Base-by-base conservation (phyloP, 148 eudicot genomes). In the Silene conica region DNA sequence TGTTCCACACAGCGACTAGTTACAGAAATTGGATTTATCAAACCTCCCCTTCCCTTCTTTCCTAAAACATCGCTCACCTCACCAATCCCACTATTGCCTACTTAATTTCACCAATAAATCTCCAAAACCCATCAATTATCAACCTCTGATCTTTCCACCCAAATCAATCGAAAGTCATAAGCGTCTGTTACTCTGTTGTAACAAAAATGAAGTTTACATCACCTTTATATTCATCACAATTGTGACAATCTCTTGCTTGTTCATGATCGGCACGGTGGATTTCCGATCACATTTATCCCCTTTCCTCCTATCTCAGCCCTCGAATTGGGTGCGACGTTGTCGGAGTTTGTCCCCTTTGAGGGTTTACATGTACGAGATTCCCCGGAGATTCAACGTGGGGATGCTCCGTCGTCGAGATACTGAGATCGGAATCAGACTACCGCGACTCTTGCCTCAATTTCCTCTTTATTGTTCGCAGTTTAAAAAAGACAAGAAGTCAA, bases 351-450 rank as follows among this genome's bases (percentile, higher is more conserved):
- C 85, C 3, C 88, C 88, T 12, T 83, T 92, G 23, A 75, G 76
- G 70, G 97, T 92, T 5, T 92, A 79, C 80, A 89, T 92, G 97
- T 92, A 92, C 73, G 94, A 92, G 60, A 80, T 92, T 16, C 94
- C 92, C 16, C 74, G 76, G 31, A 82, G 88, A 46, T 92, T 92
- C 73, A 87, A 92, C 59, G 83, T 89, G 10, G 92, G 83, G 0
- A 92, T 92, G 94, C 41, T 92, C 34, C 70, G 58, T 2, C 83
- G 79, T 11, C 48, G 1, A 63, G 61, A 68, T 52, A 20, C 79
- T 28, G 85, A 67, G n/a, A n/a, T n/a, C n/a, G n/a, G n/a, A n/a
- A n/a, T n/a, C n/a, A n/a, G n/a, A n/a, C n/a, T n/a, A n/a, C n/a
- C n/a, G n/a, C n/a, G n/a, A n/a, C n/a, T n/a, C n/a, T n/a, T n/a